phyloP scores from a whole-genome alignment of 345 rosid genomes.

The Moricandia arvensis region DNA sequence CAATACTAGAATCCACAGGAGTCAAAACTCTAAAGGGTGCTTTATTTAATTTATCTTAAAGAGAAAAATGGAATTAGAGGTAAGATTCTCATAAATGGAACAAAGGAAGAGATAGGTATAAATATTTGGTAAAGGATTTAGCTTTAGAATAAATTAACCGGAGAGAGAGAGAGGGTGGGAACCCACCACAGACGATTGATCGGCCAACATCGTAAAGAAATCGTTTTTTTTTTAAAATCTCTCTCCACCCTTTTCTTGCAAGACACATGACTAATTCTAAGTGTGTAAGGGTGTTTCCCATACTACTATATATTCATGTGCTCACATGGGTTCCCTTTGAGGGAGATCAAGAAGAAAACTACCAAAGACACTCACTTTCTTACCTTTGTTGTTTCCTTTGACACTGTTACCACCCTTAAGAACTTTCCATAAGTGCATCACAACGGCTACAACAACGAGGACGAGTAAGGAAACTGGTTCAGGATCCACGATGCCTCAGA shows the following conservation, averaged over 20 bases:
- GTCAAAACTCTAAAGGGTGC: slow-evolving; percentile 20
- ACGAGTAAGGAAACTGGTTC: slow-evolving; percentile 21
- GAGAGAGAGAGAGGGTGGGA: slow-evolving; percentile 34
- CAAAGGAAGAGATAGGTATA: slow-evolving; percentile 40
- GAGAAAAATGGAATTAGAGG: slow-evolving; percentile 21
- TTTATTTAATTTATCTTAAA: slow-evolving; percentile 21
- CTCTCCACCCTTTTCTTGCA: slow-evolving; percentile 27
- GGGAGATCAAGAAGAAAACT: slow-evolving; percentile 43
- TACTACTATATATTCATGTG: slow-evolving; percentile 53
- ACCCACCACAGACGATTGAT: slow-evolving; percentile 42
- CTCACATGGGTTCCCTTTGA: slow-evolving; percentile 51
- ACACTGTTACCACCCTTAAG: slow-evolving; percentile 12
- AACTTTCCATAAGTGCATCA: slow-evolving; percentile 21
- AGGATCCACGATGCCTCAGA: slow-evolving; percentile 45
- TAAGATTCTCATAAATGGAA: slow-evolving; percentile 40
- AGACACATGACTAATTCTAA: slow-evolving; percentile 16
- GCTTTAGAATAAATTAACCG: slow-evolving; percentile 33
- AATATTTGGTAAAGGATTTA: slow-evolving; percentile 40
- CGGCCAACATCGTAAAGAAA: slow-evolving; percentile 42
- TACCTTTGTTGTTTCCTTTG: slow-evolving; percentile 14
- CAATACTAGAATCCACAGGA: slow-evolving; percentile 26
- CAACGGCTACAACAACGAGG: slow-evolving; percentile 3
- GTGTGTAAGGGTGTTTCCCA: slow-evolving; percentile 23
- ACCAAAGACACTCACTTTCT: slow-evolving; percentile 37
- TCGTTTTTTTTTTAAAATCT: slow-evolving; percentile 12